Base-by-base conservation (phyloP, 1,284 basidiomycete species). In the Ceratobasidium theobromae region DNA sequence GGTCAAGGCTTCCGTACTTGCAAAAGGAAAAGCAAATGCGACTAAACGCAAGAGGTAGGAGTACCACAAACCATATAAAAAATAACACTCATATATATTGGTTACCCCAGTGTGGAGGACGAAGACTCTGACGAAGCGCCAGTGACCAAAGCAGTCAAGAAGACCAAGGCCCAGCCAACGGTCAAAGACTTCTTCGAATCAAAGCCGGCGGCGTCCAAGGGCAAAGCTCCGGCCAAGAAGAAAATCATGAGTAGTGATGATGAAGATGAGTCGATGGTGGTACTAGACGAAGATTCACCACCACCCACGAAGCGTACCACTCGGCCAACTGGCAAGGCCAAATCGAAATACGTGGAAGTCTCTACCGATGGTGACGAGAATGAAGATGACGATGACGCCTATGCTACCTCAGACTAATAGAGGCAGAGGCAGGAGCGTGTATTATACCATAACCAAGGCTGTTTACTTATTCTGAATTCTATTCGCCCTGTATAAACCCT, bases 41-140 rank as follows among this genome's bases (percentile, higher is more conserved):
- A 46, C 72, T 11, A 77, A 76, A 67, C 69, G 71, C 41, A 72
- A 72, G 67, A 70, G 69, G 70, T 71, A 49, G 45, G 70, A 14
- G 14, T 23, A 6, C 35, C 33, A 4, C 41, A 4, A 49, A 33
- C 25, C 4, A 54, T 16, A 27, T 35, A 21, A 6, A 11, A 28
- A 46, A 0, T 25, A 18, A 9, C 40, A 12, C 27, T 58, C 21
- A 45, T 30, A 45, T 33, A 54, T 21, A 41, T 49, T 18, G 41
- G n/a, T 32, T 33, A 51, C 25, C 8, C 66, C 53, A 67, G 70
- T 65, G 52, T 69, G 49, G 52, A 49, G 67, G 67, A 66, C 9
- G 67, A 69, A 41, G 68, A 72, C 6, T 68, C 67, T 21, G 69
- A 69, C 40, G 57, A 64, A 53, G 66, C 70, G 46, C 66, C 67